Evolutionary conservation across 2,329 filamentous ascomycete genomes (phyloP).

Genomic region (Penicillium frequentans): DNA sequence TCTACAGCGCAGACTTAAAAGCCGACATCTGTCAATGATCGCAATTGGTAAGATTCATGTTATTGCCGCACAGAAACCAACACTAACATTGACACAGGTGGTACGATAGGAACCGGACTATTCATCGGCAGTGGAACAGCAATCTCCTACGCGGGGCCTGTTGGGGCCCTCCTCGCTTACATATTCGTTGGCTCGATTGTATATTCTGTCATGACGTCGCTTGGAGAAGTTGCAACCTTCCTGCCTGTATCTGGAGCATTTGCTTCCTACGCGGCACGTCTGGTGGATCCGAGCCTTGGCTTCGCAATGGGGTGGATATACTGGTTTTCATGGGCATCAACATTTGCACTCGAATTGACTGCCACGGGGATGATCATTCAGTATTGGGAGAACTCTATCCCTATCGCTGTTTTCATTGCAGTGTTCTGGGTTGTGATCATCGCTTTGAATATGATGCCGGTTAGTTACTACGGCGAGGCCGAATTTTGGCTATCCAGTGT

Average conservation of each 20-base stretch:
- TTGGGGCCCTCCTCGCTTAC: constrained; percentile 67
- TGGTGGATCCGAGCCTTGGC: constrained; percentile 70
- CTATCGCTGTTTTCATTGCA: constrained; percentile 70
- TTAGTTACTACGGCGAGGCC: constrained; percentile 71
- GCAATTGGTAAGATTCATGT: constrained; percentile 4
- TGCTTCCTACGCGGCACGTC: constrained; percentile 72
- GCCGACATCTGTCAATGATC: constrained; percentile 11
- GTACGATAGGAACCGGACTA: constrained; percentile 71
- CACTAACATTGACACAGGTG: constrained; percentile 38
- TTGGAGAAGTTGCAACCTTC: constrained; percentile 72
- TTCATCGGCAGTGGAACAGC: constrained; percentile 68
- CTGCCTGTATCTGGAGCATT: constrained; percentile 77
- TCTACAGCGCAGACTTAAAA: constrained; percentile 7
- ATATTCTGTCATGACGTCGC: constrained; percentile 70
- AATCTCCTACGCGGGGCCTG: constrained; percentile 64
- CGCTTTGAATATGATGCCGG: constrained; percentile 67
- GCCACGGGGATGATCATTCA: constrained; percentile 73
- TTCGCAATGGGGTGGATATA: constrained; percentile 83
- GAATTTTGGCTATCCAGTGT: constrained; percentile 78
- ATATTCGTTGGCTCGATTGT: constrained; percentile 70
- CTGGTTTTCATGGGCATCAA: constrained; percentile 56
- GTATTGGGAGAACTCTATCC: constrained; percentile 66
- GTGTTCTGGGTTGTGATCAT: constrained; percentile 73
- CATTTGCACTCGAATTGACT: constrained; percentile 67
- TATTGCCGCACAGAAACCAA: neutral